Conservation (phyloP, 2,329 filamentous ascomycete genomes). For the Aureobasidium sp. region DNA sequence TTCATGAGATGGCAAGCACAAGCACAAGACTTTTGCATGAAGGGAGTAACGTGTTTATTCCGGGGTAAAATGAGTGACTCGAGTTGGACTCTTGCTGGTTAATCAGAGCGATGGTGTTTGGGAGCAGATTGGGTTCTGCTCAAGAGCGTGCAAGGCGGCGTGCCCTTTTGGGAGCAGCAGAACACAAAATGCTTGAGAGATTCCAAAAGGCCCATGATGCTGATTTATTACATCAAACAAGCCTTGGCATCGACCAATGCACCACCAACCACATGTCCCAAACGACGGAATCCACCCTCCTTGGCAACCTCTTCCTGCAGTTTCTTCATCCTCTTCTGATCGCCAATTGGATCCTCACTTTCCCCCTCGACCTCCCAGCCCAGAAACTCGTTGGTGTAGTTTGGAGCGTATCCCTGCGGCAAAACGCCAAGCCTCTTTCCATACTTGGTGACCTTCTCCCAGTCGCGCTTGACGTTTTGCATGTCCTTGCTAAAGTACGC, state of each 20-base stretch:
- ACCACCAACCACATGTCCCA: background rate
- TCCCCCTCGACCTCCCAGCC: slow-evolving; percentile 59
- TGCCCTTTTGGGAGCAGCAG: too few species aligned
- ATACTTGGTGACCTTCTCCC: slow-evolving; percentile 70
- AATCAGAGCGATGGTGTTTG: too few species aligned
- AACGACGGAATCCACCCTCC: slow-evolving; percentile 53
- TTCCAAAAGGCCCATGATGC: too few species aligned
- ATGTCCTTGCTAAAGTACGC: slow-evolving; percentile 69
- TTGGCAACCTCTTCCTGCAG: slow-evolving; percentile 61
- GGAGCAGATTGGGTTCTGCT: too few species aligned
- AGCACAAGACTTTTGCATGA: too few species aligned
- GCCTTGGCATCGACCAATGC: background rate
- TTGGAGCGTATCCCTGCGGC: slow-evolving; percentile 56
- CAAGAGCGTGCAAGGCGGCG: too few species aligned
- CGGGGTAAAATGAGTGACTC: too few species aligned
- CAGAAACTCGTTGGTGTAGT: slow-evolving; percentile 69
- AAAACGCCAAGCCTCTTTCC: slow-evolving; percentile 66
- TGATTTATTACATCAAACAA: slow-evolving; percentile 1
- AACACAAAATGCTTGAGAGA: too few species aligned
- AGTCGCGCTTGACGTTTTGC: slow-evolving; percentile 68
- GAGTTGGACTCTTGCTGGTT: too few species aligned
- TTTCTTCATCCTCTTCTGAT: slow-evolving; percentile 67
- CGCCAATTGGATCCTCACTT: slow-evolving; percentile 59
- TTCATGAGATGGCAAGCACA: too few species aligned
- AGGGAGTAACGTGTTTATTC: too few species aligned